Conservation (phyloP, 257 asterid genomes). For the Eucommia ulmoides region DNA sequence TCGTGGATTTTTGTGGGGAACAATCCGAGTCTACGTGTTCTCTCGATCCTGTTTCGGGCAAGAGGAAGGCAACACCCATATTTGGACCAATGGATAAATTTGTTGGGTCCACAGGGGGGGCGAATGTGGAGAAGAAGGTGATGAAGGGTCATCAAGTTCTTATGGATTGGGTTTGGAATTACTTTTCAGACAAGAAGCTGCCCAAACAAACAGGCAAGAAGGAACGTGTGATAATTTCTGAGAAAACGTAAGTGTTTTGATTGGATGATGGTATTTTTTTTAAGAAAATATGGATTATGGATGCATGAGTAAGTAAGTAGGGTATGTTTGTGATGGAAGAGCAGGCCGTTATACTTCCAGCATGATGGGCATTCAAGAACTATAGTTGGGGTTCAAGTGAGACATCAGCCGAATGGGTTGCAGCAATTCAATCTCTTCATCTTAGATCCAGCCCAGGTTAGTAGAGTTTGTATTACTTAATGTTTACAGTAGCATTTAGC, state of each 20-base stretch:
- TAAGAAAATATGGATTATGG: too few species aligned
- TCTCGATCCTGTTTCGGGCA: too few species aligned
- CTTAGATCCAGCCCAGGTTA: slow-evolving; percentile 78
- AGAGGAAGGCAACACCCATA: slow-evolving; percentile 26
- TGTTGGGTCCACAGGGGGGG: slow-evolving; percentile 15
- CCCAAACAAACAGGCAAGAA: slow-evolving; percentile 25
- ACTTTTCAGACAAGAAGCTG: slow-evolving; percentile 38
- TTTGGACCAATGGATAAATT: slow-evolving; percentile 83
- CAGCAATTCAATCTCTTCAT: slow-evolving; percentile 54
- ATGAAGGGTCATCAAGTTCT: slow-evolving; percentile 46
- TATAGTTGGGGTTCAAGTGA: slow-evolving; percentile 78
- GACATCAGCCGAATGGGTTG: slow-evolving; percentile 34
- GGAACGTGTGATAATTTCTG: slow-evolving; percentile 44
- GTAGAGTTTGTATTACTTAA: too few species aligned
- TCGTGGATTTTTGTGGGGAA: slow-evolving; percentile 72
- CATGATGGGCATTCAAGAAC: slow-evolving; percentile 95
- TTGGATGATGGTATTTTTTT: too few species aligned
- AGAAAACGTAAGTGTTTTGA: slow-evolving; percentile 55
- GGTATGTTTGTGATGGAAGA: too few species aligned
- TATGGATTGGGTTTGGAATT: slow-evolving; percentile 80
- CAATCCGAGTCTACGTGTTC: too few species aligned
- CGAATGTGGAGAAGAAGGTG: slow-evolving; percentile 17
- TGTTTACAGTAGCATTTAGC: too few species aligned
- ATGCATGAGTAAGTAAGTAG: too few species aligned
- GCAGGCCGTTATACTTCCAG: slow-evolving; percentile 91